phyloP scores from a whole-genome alignment of 2,329 filamentous ascomycete genomes.

The Pseudocercospora pini-densiflorae region DNA sequence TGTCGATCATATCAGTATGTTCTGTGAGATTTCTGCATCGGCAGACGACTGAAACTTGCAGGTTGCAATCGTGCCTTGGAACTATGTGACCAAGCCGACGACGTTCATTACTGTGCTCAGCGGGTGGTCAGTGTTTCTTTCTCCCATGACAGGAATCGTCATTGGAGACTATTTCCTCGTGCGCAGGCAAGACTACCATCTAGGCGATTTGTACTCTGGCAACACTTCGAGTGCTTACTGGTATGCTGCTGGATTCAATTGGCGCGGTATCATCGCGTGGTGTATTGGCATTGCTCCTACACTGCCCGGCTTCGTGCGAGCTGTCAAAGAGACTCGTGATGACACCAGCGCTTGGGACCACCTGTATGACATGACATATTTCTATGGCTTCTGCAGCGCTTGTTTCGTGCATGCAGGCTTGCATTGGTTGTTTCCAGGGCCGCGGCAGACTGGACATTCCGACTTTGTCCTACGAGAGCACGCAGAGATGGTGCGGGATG shows the following conservation, averaged over 20 bases:
- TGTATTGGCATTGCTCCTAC: conserved; percentile 22
- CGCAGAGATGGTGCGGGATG: conserved; percentile 12
- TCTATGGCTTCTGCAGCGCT: conserved; percentile 25
- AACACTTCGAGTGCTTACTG: conserved; percentile 26
- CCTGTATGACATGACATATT: conserved; percentile 25
- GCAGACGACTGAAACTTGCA: neutral
- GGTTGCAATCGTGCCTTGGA: conserved; percentile 6
- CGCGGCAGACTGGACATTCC: conserved; percentile 19
- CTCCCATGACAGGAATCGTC: conserved; percentile 45
- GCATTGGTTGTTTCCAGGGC: conserved; percentile 19
- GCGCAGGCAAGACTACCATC: conserved; percentile 26
- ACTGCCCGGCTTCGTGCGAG: conserved; percentile 25
- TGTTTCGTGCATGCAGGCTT: conserved; percentile 11
- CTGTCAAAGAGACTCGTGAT: conserved; percentile 14
- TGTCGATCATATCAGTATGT: conserved; percentile 42
- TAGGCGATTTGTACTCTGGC: conserved; percentile 28
- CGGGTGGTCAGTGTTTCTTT: conserved; percentile 48
- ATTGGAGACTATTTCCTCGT: conserved; percentile 48
- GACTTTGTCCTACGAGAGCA: conserved; percentile 23
- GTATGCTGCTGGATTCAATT: conserved; percentile 28
- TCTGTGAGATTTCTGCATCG: neutral
- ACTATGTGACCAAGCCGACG: conserved; percentile 46
- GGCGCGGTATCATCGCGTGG: conserved; percentile 29
- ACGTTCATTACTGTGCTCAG: conserved; percentile 50
- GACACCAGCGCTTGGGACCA: conserved; percentile 20